These are phyloP conservation scores for Xylariaceae sp. DNA, from an alignment of 2,329 filamentous ascomycete species.

Conservation along the genomic window DNA sequence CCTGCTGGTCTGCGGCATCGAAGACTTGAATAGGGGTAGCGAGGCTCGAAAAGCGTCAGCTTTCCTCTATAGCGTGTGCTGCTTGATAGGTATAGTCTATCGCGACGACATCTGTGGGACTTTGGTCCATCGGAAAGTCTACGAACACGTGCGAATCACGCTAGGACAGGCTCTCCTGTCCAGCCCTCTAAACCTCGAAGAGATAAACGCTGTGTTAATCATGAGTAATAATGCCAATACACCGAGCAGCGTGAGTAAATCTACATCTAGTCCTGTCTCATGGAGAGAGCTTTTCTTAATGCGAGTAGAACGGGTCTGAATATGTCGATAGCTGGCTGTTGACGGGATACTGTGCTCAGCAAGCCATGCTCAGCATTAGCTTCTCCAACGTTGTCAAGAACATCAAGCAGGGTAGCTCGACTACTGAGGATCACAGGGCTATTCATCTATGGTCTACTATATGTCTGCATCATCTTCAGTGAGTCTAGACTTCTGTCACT, in stretches of 20 bases:
- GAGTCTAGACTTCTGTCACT: constrained; percentile 10
- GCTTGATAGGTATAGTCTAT: constrained; percentile 43
- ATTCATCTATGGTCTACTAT: constrained; percentile 43
- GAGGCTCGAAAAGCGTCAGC: constrained; percentile 40
- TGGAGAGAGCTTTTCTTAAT: constrained; percentile 1
- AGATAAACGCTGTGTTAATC: constrained; percentile 45
- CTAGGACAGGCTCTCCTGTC: constrained; percentile 44
- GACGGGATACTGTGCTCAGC: constrained; percentile 46
- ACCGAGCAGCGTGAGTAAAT: constrained; percentile 32
- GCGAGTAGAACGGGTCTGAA: constrained; percentile 36
- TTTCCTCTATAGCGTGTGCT: constrained; percentile 45
- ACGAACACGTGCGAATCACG: constrained; percentile 43
- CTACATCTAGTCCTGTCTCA: background rate
- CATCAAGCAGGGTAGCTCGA: constrained; percentile 38
- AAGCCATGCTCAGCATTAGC: constrained; percentile 47
- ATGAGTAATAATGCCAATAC: constrained; percentile 41
- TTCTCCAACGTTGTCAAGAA: constrained; percentile 45
- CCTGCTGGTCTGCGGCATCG: constrained; percentile 30
- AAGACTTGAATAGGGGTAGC: constrained; percentile 37
- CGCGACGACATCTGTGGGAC: constrained; percentile 37
- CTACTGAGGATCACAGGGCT: constrained; percentile 38
- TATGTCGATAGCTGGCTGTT: constrained; percentile 48
- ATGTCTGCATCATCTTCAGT: constrained; percentile 43
- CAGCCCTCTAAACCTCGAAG: constrained; percentile 44
- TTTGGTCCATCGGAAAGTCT: constrained; percentile 40